Evolutionary conservation across 352 stramenopile species (phyloP), one percentile per base, ranked within the genome.

Genomic region (Pilasporangium apinafurcum): DNA sequence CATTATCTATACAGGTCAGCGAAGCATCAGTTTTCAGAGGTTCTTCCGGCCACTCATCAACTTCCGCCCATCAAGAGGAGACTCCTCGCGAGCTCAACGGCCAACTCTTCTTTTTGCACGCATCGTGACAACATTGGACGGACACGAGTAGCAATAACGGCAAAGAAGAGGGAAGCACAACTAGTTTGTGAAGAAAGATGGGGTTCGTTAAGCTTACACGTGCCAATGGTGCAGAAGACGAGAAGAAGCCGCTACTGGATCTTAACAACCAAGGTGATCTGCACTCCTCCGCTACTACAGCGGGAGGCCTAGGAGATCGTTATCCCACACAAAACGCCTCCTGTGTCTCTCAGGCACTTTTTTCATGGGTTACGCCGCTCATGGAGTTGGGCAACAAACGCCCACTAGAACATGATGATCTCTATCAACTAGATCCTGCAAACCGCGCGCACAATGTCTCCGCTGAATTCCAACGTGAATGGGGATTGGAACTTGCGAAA

Each of bases 351-450:
- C 52, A 65, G n/a, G 50, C 89, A 26, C 75, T 91, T 48, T 96
- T 96, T 62, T 73, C 74, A 54, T 96, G 86, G 86, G 56, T 96
- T 43, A 91, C 76, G 29, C 81, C 81, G 42, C 48, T 96, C 37
- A 89, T 96, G 75, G 60, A 83, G 46, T 59, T 93, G 21, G 85
- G 85, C 35, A 89, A 83, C 55, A 59, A 79, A 42, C 70, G 80
- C 1, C 75, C 83, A 33, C 59, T 96, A 1, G 64, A 95, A 52
- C 59, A 63, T 43, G 69, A 83, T 27, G 87, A 96, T 47, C 63
- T 96, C 39, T 92, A 82, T 60, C 74, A 90, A 48, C 58, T 96
- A 29, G 79, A 92, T 46, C 72, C 68, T 37, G 30, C 62, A 36
- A 91, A 95, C 68, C 77, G 77, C 44, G 63, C 75, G 28, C 41